Conservation (phyloP, 768 basidiomycete genomes). For the Boletus reticulatus region DNA sequence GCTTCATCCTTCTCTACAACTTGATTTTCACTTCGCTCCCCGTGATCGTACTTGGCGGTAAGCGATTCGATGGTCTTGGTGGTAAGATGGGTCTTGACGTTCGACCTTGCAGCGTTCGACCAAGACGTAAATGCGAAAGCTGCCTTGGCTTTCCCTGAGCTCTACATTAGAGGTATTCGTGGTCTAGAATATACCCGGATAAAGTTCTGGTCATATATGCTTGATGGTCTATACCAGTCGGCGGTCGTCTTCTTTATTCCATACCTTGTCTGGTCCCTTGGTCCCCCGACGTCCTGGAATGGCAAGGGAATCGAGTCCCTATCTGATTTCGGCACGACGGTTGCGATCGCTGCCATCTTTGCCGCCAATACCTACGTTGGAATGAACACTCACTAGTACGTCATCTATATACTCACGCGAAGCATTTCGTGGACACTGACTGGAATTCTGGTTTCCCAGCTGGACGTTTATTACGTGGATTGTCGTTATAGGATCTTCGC, state of each 20-base stretch:
- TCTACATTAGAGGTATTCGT: slow-evolving; percentile 93
- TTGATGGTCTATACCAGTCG: slow-evolving; percentile 93
- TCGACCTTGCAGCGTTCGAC: slow-evolving; percentile 63
- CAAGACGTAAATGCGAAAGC: slow-evolving; percentile 92
- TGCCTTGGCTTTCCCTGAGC: slow-evolving; percentile 88
- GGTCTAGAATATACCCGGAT: slow-evolving; percentile 89
- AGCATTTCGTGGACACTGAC: slow-evolving; percentile 3
- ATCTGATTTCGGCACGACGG: slow-evolving; percentile 89
- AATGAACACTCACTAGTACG: slow-evolving; percentile 86
- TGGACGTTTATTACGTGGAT: slow-evolving; percentile 88
- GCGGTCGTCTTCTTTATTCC: slow-evolving; percentile 85
- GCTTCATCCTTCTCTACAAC: slow-evolving; percentile 90
- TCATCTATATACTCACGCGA: slow-evolving; percentile 25
- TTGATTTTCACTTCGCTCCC: slow-evolving; percentile 92
- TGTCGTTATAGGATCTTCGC: slow-evolving; percentile 71
- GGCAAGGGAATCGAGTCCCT: slow-evolving; percentile 78
- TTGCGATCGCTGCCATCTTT: slow-evolving; percentile 83
- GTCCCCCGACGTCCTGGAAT: slow-evolving; percentile 67
- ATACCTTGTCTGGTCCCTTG: slow-evolving; percentile 68
- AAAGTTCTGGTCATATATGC: slow-evolving; percentile 95
- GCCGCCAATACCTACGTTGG: slow-evolving; percentile 90
- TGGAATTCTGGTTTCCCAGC: slow-evolving; percentile 35
- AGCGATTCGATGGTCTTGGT: slow-evolving; percentile 15
- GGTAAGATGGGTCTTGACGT: slow-evolving; percentile 4
- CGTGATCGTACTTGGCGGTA: slow-evolving; percentile 87